phyloP scores from a whole-genome alignment of 1,284 basidiomycete species.

The Malassezia globosa region DNA sequence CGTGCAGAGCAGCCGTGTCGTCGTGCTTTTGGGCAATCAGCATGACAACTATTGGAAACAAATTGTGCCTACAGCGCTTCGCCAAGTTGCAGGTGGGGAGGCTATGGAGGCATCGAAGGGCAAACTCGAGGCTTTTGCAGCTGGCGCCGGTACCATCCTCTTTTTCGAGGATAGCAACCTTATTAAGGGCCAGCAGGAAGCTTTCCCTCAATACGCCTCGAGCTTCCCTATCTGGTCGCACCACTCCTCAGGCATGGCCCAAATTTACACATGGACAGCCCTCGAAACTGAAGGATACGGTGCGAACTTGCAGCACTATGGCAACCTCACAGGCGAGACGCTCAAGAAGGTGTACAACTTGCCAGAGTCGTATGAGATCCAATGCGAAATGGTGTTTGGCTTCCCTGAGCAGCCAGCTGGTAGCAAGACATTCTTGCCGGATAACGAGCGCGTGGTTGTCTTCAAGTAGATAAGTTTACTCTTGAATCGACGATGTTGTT shows the following conservation, averaged over 20 bases:
- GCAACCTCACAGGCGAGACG: slow-evolving; percentile 24
- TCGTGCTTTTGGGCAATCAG: slow-evolving; percentile 49
- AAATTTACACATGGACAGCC: slow-evolving; percentile 50
- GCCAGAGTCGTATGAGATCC: slow-evolving; percentile 48
- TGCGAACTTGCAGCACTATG: slow-evolving; percentile 49
- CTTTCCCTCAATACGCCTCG: slow-evolving; percentile 47
- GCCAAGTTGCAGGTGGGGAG: slow-evolving; percentile 25
- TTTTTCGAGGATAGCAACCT: slow-evolving; percentile 45
- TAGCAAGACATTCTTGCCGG: slow-evolving; percentile 46
- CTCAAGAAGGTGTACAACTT: slow-evolving; percentile 45
- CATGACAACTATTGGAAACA: slow-evolving; percentile 49
- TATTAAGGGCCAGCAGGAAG: slow-evolving; percentile 41
- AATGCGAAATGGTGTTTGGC: slow-evolving; percentile 51
- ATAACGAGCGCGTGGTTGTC: slow-evolving; percentile 48
- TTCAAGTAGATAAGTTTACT: too few species aligned
- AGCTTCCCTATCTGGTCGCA: slow-evolving; percentile 45
- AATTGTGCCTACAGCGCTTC: slow-evolving; percentile 38
- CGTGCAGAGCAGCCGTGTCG: slow-evolving; percentile 49
- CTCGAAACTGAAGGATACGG: slow-evolving; percentile 50
- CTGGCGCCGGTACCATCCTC: slow-evolving; percentile 50
- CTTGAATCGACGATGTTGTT: too few species aligned
- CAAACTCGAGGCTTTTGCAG: slow-evolving; percentile 46
- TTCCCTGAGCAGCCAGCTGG: slow-evolving; percentile 40
- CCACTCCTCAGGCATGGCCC: slow-evolving; percentile 44
- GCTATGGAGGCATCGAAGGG: slow-evolving; percentile 21